A percentile compares a stretch with the other conserved stretches of the same genome.
phyloP scores from a whole-genome alignment of 2,329 filamentous ascomycete genomes.

The Alternaria longipes region DNA sequence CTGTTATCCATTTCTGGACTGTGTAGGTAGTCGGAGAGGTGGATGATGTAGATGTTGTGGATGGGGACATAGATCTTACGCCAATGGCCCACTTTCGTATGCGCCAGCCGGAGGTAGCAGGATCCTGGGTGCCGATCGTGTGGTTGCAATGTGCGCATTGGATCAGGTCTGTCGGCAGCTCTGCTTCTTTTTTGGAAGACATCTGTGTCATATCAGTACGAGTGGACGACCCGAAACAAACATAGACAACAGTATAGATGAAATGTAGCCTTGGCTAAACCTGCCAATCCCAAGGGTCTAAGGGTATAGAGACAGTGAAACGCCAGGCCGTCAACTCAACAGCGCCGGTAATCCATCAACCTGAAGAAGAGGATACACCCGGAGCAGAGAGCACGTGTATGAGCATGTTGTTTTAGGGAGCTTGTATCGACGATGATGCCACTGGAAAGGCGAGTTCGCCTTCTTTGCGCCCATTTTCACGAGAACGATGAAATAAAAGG shows the following conservation, averaged over 20 bases:
- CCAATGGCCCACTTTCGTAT: slow-evolving; percentile 61
- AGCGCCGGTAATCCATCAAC: slow-evolving; percentile 42
- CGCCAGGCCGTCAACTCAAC: slow-evolving; percentile 40
- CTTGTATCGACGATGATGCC: slow-evolving; percentile 67
- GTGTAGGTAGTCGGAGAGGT: slow-evolving; percentile 29
- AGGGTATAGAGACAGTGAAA: slow-evolving; percentile 45
- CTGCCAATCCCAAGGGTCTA: slow-evolving; percentile 45
- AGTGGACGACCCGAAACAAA: not conserved
- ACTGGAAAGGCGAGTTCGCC: slow-evolving; percentile 59
- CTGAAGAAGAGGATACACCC: slow-evolving; percentile 40
- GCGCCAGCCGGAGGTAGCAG: slow-evolving; percentile 56
- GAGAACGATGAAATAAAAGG: not conserved
- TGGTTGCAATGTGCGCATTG: slow-evolving; percentile 53
- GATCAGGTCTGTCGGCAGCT: slow-evolving; percentile 24
- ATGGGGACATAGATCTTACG: slow-evolving; percentile 25
- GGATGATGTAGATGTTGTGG: not conserved
- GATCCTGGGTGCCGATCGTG: slow-evolving; percentile 54
- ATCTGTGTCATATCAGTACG: slow-evolving; percentile 25
- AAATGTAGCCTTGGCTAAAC: slow-evolving; percentile 47
- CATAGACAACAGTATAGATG: not conserved
- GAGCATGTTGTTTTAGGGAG: slow-evolving; percentile 61
- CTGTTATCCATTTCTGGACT: slow-evolving; percentile 59
- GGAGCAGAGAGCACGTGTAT: slow-evolving; percentile 33
- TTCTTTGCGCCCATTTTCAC: slow-evolving; percentile 63
- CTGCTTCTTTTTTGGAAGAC: slow-evolving; percentile 8